Evolutionary conservation across 805 yeast species (phyloP), one percentile per base, ranked within the genome.

Genomic region (Metschnikowia peoriensis): DNA sequence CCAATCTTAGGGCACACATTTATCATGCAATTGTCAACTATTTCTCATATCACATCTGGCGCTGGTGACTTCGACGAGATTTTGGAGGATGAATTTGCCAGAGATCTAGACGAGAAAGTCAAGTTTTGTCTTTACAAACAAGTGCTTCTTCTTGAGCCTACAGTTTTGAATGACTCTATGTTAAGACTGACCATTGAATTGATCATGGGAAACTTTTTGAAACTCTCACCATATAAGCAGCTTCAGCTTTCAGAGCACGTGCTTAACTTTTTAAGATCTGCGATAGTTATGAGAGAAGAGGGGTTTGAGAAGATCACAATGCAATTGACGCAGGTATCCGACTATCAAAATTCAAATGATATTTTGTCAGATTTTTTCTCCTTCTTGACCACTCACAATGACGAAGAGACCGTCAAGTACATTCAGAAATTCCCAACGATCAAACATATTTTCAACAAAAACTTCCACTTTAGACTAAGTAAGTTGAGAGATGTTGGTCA

Each of bases 201-300:
- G 6, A 44, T 73, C 1, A 49, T 73, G 47, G 79, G 77, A 2
- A 50, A 44, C 9, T 68, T 63, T 32, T 53, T 70, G 29, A 62
- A 59, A 41, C 39, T 65, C 15, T 29, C 46, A 1, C 45, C 54
- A 6, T 53, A 51, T 3, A 50, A 54, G 6, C 71, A 67, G 47
- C 37, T 44, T 4, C 50, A 51, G 10, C 56, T 58, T 40, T 46
- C 62, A 2, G 76, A 66, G 47, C 60, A 67, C 42, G 55, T 67
- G 11, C 70, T 74, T 52, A 74, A 68, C 47, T 68, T 73, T 28
- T 54, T 73, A 14, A 54, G 79, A 39, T 66, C 76, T 1, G 62
- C 66, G 12, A 66, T 61, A 41, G 63, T 75, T 54, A 66, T 72
- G 61, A 60, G 68, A 15, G 69, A 65, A 35, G 61, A 61, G 2